Evolutionary conservation across 495 filamentous ascomycete genomes (phyloP), one percentile per base, ranked within the genome.

Genomic region (Daldinia decipiens): DNA sequence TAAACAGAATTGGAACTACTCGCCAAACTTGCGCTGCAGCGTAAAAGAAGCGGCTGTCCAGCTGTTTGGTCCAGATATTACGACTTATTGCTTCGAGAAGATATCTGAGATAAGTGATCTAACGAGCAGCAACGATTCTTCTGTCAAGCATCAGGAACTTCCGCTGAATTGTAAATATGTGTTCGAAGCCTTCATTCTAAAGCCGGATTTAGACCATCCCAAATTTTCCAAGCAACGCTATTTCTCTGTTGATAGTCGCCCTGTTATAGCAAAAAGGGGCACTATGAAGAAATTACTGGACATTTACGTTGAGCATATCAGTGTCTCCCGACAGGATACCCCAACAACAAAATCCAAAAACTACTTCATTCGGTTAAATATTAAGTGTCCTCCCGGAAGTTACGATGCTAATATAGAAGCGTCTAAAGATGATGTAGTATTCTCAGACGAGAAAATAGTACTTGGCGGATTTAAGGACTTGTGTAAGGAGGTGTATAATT

Each of bases 341-440:
- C 51, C 67, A 5, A 11, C 47, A 55, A 75, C 58, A 0, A 63
- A n/a, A 2, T 54, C 83, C 17, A 85, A 81, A 31, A 87, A 93
- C 64, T 90, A 90, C 0, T 95, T 97, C 76, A 78, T 98, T 27
- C 86, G 84, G 15, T 71, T 98, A 47, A 89, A 93, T 61, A 86
- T 99, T 5, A 73, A 74, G 4, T 97, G 94, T 72, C 87, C 90
- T 1, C 77, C 75, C 4, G 87, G 86, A 13, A 90, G 84, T 54
- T 98, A 99, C 67, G 95, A 98, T 81, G 85, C 87, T 2, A 98
- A 97, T 72, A 84, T 98, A 58, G 94, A 98, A 73, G 94, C 94
- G 0, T 87, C 90, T 0, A 99, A 99, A 76, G 91, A 98, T 68
- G 90, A 97, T 76, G 87, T 98, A 2, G 59, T 97, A 0, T 97